These are phyloP conservation scores for Exutisphaerella laricina DNA, from an alignment of 2,329 filamentous ascomycete genomes.

Conservation along the genomic window DNA sequence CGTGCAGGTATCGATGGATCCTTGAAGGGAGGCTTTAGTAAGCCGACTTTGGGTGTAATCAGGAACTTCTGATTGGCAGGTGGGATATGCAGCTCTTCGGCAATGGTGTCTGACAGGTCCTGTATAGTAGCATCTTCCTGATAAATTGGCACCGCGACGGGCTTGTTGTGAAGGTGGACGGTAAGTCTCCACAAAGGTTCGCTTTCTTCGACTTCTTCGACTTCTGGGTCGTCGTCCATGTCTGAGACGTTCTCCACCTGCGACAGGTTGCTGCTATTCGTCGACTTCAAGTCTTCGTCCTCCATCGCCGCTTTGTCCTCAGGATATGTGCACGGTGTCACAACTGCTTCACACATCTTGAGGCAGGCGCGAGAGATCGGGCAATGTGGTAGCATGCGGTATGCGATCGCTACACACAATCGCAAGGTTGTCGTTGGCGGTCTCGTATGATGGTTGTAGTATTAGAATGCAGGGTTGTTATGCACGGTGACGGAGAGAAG, in stretches of 20 bases:
- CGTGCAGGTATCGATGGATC: conserved; percentile 49
- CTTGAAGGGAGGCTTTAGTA: conserved; percentile 61
- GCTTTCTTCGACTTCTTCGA: conserved; percentile 10
- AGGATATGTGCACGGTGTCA: conserved; percentile 2
- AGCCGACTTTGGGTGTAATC: conserved; percentile 58
- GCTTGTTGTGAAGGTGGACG: conserved; percentile 51
- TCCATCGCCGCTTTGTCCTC: not conserved
- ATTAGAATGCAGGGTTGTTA: no score
- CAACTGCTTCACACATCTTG: conserved; percentile 5
- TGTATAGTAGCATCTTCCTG: conserved; percentile 46
- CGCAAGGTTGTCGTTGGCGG: no score
- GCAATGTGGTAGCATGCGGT: conserved; percentile 4
- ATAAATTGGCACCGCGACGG: conserved; percentile 45
- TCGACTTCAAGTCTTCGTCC: not conserved
- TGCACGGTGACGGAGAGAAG: no score
- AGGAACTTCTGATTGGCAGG: conserved; percentile 61
- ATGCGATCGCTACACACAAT: no score
- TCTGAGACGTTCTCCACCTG: not conserved
- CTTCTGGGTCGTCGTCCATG: not conserved
- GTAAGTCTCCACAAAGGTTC: conserved; percentile 38
- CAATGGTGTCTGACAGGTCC: conserved; percentile 56
- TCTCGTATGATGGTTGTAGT: no score
- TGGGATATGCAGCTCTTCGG: conserved; percentile 54
- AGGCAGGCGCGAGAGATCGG: conserved; percentile 3
- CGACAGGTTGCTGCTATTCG: not conserved